A percentile compares a stretch with the other conserved stretches of the same genome.
phyloP scores from a whole-genome alignment of 1,284 basidiomycete genomes.

The Heterobasidion annosum region DNA sequence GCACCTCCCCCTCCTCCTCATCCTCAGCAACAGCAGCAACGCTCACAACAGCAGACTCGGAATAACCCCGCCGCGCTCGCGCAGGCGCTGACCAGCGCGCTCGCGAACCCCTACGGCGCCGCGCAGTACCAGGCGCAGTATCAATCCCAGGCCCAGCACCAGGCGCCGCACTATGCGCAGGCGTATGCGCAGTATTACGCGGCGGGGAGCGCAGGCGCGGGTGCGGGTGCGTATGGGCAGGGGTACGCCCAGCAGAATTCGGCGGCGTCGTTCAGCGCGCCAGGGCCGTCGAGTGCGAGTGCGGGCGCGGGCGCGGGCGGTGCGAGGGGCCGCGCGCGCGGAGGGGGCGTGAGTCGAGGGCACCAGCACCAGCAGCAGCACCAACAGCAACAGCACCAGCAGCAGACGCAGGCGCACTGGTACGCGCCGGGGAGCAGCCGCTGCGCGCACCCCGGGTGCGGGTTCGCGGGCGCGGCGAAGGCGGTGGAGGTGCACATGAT shows the following conservation, averaged over 20 bases:
- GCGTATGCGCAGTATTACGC: slow-evolving; percentile 33
- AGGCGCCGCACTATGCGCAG: slow-evolving; percentile 48
- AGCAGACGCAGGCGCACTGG: slow-evolving; percentile 28
- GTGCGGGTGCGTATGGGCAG: slow-evolving; percentile 17
- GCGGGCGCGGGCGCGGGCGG: slow-evolving; percentile 10
- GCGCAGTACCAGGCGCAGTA: too few relatives aligned
- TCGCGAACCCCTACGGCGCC: slow-evolving; percentile 28
- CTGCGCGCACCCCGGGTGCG: slow-evolving; percentile 64
- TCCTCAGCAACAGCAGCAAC: too few relatives aligned
- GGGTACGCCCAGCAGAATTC: slow-evolving; percentile 32
- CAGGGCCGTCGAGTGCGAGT: background rate
- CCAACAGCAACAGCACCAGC: background rate
- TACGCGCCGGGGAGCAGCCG: slow-evolving; percentile 51
- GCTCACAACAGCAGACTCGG: too few relatives aligned
- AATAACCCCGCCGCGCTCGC: background rate
- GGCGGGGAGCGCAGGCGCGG: slow-evolving; percentile 10
- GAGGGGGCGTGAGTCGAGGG: slow-evolving; percentile 15
- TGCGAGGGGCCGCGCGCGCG: slow-evolving; percentile 5
- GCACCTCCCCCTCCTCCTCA: background rate
- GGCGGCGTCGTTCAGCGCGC: slow-evolving; percentile 9
- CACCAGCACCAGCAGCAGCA: background rate
- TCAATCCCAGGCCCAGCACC: too few relatives aligned
- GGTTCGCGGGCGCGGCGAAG: slow-evolving; percentile 67
- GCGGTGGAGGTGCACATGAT: slow-evolving; percentile 80
- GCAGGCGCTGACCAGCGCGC: slow-evolving; percentile 21